Evolutionary conservation across 2,329 filamentous ascomycete genomes (phyloP).

Genomic region (Botrytis fragariae): DNA sequence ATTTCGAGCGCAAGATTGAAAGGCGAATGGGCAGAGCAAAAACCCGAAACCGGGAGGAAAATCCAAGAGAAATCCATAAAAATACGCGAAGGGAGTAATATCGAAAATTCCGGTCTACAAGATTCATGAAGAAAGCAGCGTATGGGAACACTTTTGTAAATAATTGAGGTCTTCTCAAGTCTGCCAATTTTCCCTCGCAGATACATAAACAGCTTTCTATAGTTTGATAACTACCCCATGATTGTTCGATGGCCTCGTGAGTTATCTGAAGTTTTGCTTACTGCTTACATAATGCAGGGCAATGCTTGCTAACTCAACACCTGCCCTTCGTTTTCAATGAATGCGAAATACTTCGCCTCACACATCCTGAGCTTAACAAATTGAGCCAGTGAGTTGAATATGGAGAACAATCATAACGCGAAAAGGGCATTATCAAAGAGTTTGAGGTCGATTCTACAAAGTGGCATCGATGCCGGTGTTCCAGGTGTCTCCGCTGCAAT

Average conservation of each 20-base stretch:
- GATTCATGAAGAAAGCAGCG: background rate
- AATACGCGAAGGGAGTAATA: background rate
- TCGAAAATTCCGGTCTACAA: background rate
- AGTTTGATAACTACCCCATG: background rate
- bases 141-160: background rate
- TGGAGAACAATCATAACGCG: too few relatives aligned
- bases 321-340: background rate
- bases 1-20: background rate
- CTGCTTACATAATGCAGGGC: background rate
- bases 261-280: background rate
- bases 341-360: background rate
- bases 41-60: too few relatives aligned
- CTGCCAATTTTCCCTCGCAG: background rate
- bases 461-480: slow-evolving; percentile 14
- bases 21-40: background rate
- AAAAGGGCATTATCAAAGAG: slow-evolving; percentile 28
- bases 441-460: slow-evolving; percentile 16
- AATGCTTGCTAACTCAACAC: background rate
- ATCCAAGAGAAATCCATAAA: background rate
- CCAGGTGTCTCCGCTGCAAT: slow-evolving; percentile 24
- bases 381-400: background rate
- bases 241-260: background rate
- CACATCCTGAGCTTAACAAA: background rate
- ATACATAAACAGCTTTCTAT: background rate
- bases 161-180: background rate